These are phyloP conservation scores for Smallanthus sonchifolius DNA, from an alignment of 129 eudicot genomes.

Conservation along the genomic window DNA sequence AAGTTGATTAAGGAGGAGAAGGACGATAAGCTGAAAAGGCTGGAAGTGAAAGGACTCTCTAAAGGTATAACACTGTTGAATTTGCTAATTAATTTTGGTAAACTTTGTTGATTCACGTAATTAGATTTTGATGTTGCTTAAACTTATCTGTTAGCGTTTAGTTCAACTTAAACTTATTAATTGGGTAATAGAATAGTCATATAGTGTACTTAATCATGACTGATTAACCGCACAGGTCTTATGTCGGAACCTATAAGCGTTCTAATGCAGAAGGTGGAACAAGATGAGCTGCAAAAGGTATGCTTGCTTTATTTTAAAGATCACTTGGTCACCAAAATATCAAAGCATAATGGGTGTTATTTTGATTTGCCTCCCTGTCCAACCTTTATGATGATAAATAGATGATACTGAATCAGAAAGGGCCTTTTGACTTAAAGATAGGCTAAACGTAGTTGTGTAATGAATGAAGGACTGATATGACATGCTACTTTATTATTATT, in stretches of 20 bases:
- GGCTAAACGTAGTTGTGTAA: not conserved
- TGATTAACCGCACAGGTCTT: conserved; percentile 48
- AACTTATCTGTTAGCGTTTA: not conserved
- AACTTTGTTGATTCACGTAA: not conserved
- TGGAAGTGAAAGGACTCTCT: conserved; percentile 32
- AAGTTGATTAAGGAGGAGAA: conserved; percentile 39
- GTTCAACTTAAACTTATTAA: not conserved
- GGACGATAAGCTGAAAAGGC: conserved; percentile 32
- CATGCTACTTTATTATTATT: not conserved
- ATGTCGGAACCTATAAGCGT: conserved; percentile 50
- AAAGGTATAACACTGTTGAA: conserved; percentile 42
- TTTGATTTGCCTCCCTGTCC: not conserved
- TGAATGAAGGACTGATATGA: not conserved
- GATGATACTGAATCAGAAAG: not conserved
- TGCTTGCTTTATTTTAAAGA: not conserved
- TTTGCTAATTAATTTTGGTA: not conserved
- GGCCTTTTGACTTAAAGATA: not conserved
- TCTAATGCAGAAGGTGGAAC: conserved; percentile 72
- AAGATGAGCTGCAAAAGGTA: conserved; percentile 72
- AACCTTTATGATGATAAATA: conserved; percentile 1
- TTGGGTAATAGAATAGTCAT: not conserved
- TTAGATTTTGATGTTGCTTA: not conserved
- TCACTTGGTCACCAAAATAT: not conserved
- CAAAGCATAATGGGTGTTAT: not conserved
- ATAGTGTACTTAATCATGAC: not conserved